phyloP scores from a whole-genome alignment of 495 filamentous ascomycete species.

The Penicillium steckii region DNA sequence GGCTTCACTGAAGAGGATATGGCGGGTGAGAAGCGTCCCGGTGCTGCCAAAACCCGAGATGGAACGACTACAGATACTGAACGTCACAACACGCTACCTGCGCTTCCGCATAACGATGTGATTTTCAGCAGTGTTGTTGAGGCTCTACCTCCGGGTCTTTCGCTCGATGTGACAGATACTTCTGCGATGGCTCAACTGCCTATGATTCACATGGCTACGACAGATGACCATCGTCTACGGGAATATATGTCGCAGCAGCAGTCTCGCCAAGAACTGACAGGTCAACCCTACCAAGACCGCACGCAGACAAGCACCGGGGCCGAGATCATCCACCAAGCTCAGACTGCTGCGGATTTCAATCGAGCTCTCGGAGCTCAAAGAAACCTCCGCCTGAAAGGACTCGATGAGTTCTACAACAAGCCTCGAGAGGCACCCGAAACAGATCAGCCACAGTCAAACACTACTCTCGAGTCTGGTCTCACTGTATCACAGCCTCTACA shows the following conservation, averaged over 20 bases:
- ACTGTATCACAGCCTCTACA: conserved; percentile 47
- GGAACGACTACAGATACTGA: conserved; percentile 51
- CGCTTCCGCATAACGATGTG: conserved; percentile 63
- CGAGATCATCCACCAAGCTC: conserved; percentile 87
- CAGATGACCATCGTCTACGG: conserved; percentile 72
- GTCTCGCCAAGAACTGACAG: conserved; percentile 83
- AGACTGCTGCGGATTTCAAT: conserved; percentile 88
- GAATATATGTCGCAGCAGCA: conserved; percentile 64
- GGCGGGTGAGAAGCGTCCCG: conserved; percentile 94
- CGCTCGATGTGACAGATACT: conserved; percentile 59
- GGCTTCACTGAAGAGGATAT: conserved; percentile 97
- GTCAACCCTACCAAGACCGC: conserved; percentile 84
- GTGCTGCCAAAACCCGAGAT: conserved; percentile 84
- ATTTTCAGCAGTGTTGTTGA: conserved; percentile 79
- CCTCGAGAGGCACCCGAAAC: conserved; percentile 70
- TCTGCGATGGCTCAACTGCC: conserved; percentile 69
- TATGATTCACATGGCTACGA: conserved; percentile 78
- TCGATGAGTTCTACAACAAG: conserved; percentile 74
- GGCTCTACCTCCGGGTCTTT: conserved; percentile 65
- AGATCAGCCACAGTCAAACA: conserved; percentile 43
- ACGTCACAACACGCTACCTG: conserved; percentile 48
- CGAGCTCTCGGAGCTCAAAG: conserved; percentile 74
- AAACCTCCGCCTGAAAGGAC: conserved; percentile 68
- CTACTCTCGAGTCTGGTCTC: conserved; percentile 48
- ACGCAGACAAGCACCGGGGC: conserved; percentile 72